Conservation (phyloP, 2,329 filamentous ascomycete genomes). For the Venturia effusa region DNA sequence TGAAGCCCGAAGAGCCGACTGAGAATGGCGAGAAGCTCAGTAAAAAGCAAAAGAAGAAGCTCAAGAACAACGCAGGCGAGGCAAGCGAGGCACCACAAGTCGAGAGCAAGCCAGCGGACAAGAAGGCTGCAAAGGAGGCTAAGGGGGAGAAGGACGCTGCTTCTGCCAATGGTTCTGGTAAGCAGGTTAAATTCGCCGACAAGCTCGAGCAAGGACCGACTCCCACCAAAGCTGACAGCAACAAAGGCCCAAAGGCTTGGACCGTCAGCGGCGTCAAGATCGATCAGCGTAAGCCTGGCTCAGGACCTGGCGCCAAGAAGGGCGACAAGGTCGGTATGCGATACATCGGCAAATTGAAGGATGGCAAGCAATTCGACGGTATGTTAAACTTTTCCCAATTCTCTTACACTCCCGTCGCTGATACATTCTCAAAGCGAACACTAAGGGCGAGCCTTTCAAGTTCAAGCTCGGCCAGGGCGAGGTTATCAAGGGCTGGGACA, state of each 20-base stretch:
- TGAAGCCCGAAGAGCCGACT: constrained; percentile 38
- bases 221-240: constrained; percentile 19
- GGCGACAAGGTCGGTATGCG: constrained; percentile 87
- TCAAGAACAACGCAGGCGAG: constrained; percentile 97
- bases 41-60: constrained; percentile 97
- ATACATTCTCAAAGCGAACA: constrained; percentile 61
- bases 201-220: constrained; percentile 87
- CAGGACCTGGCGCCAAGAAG: constrained; percentile 75
- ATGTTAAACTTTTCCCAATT: constrained; percentile 29
- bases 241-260: constrained; percentile 54
- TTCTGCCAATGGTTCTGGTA: constrained; percentile 25
- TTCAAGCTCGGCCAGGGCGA: constrained; percentile 93
- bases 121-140: constrained; percentile 84
- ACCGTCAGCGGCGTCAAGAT: constrained; percentile 77
- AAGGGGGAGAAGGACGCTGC: constrained; percentile 52
- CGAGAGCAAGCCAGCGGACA: constrained; percentile 44
- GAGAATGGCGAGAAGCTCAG: constrained; percentile 62
- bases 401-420: neutral
- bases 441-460: constrained; percentile 94
- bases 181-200: constrained; percentile 21
- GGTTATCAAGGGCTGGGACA: constrained; percentile 98
- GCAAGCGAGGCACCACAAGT: constrained; percentile 46
- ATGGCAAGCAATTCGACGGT: constrained; percentile 94
- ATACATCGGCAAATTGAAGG: constrained; percentile 90
- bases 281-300: constrained; percentile 89